Percentiles rank a stretch among this genome's conserved stretches.
Evolutionary conservation across 192 early-diverging fungal species (phyloP).

Genomic region (Gaertneriomyces sp.): DNA sequence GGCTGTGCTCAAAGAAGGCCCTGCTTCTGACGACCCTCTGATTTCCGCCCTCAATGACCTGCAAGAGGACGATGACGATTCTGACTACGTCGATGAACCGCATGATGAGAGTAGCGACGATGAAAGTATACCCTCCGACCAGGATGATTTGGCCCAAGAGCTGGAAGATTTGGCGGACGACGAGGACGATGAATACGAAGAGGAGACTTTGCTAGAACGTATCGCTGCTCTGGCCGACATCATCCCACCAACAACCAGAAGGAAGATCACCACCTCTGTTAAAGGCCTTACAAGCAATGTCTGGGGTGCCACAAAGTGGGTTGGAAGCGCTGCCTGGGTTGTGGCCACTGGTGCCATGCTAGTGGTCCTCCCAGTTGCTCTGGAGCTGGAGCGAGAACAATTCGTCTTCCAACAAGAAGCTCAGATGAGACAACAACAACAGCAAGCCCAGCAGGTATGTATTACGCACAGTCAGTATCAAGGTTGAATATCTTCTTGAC

Average conservation of each 20-base stretch:
- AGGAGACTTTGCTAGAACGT: conserved; percentile 81
- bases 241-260: conserved; percentile 71
- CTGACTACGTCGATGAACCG: conserved; percentile 37
- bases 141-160: background rate
- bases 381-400: conserved; percentile 85
- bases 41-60: conserved; percentile 1
- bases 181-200: conserved; percentile 66
- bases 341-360: conserved; percentile 81
- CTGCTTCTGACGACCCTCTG: background rate
- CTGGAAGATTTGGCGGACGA: conserved; percentile 56
- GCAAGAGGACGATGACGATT: conserved; percentile 42
- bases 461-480: background rate
- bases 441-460: conserved; percentile 37
- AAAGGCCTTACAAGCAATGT: conserved; percentile 26
- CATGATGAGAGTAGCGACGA: conserved; percentile 27
- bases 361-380: conserved; percentile 77
- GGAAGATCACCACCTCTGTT: conserved; percentile 38
- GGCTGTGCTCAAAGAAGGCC: background rate
- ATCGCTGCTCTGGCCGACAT: conserved; percentile 82
- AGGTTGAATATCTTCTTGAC: no score
- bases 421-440: conserved; percentile 30
- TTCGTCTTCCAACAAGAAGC: conserved; percentile 80
- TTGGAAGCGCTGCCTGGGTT: conserved; percentile 85
- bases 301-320: conserved; percentile 62
- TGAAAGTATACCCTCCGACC: conserved; percentile 33